Conservation (phyloP, 352 stramenopile species). For the Phytophthora pluvialis region DNA sequence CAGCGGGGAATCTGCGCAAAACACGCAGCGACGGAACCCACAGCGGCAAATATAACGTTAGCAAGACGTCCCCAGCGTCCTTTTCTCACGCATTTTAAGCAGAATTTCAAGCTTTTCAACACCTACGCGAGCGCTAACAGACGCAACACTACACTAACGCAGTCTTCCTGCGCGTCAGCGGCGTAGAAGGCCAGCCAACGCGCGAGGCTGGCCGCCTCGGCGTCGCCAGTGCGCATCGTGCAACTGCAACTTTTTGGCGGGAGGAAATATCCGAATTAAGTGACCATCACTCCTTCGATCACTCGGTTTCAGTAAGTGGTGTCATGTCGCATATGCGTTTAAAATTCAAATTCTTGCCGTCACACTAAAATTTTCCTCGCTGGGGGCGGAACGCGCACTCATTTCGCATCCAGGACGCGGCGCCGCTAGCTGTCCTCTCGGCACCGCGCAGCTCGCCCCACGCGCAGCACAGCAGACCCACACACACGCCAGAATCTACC, state of each 20-base stretch:
- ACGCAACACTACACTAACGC: slow-evolving; percentile 9
- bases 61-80: not conserved
- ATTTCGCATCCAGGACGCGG: not conserved
- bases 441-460: not conserved
- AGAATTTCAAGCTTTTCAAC: not conserved
- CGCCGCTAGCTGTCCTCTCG: not conserved
- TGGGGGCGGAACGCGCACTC: slow-evolving; percentile 7
- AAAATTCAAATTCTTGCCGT: slow-evolving; percentile 26
- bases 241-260: slow-evolving; percentile 22
- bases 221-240: slow-evolving; percentile 7
- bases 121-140: slow-evolving; percentile 31
- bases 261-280: slow-evolving; percentile 8
- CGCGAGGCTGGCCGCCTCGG: slow-evolving; percentile 38
- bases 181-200: slow-evolving; percentile 45
- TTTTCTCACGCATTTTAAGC: not conserved
- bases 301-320: not conserved
- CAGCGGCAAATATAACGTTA: slow-evolving; percentile 29
- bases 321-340: slow-evolving; percentile 28
- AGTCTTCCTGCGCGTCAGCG: not conserved
- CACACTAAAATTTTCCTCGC: slow-evolving; percentile 11
- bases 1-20: slow-evolving; percentile 22
- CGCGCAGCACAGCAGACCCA: not conserved
- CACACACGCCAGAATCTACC: not conserved
- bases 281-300: slow-evolving; percentile 26
- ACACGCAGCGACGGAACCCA: not conserved